phyloP scores from a whole-genome alignment of 805 yeast genomes.

The Teunomyces aglyptinius region DNA sequence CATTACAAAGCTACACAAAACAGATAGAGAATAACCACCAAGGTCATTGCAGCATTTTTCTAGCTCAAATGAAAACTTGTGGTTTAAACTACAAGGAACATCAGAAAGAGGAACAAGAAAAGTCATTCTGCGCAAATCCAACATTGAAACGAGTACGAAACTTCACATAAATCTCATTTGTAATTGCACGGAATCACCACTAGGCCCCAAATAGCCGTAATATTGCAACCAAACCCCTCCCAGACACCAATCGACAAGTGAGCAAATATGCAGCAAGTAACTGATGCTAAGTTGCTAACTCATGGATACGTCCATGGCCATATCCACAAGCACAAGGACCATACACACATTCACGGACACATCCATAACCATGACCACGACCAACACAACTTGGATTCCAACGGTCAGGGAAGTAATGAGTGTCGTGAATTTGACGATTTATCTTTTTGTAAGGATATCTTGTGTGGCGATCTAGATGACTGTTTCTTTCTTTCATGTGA shows the following conservation, averaged over 20 bases:
- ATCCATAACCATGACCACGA: slow-evolving; percentile 50
- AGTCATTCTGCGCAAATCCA: neutral
- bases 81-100: neutral
- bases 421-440: slow-evolving; percentile 33
- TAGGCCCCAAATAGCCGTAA: neutral
- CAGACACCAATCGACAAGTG: neutral
- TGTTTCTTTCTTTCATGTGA: slow-evolving; percentile 40
- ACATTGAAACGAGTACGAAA: neutral
- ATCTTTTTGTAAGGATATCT: slow-evolving; percentile 36
- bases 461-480: slow-evolving; percentile 45
- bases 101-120: neutral
- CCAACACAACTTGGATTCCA: slow-evolving; percentile 5
- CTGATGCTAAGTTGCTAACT: neutral
- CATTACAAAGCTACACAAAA: neutral
- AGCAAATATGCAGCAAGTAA: neutral
- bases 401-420: neutral
- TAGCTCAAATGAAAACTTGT: neutral
- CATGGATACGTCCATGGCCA: slow-evolving; percentile 69
- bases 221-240: neutral
- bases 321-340: slow-evolving; percentile 58
- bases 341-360: slow-evolving; percentile 69
- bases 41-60: slow-evolving; percentile 14
- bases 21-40: slow-evolving; percentile 12
- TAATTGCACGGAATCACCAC: neutral
- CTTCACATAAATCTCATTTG: neutral